These are phyloP conservation scores for Phylloporus rhodoxanthus DNA, from an alignment of 768 basidiomycete genomes.

Conservation along the genomic window DNA sequence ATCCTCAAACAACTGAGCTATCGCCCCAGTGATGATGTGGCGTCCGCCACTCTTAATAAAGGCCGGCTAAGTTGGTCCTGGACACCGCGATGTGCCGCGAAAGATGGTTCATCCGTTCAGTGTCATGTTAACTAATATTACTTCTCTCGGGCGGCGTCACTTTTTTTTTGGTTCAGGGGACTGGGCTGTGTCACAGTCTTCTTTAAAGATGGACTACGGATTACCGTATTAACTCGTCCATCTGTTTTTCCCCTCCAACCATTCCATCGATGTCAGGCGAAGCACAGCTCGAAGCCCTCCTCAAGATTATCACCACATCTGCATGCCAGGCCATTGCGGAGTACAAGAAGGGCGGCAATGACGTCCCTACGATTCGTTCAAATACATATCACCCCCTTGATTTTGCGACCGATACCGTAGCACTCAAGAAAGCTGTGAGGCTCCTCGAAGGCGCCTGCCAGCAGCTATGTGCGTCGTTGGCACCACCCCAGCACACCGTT, in stretches of 20 bases:
- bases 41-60: too few relatives aligned
- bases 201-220: neutral
- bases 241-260: neutral
- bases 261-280: neutral
- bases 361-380: conserved; percentile 23
- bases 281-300: neutral
- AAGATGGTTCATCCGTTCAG: too few relatives aligned
- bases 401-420: conserved; percentile 13
- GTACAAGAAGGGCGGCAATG: conserved; percentile 20
- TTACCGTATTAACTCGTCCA: neutral
- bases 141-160: too few relatives aligned
- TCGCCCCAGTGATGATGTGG: too few relatives aligned
- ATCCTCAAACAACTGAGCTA: too few relatives aligned
- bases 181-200: neutral
- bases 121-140: too few relatives aligned
- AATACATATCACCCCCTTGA: conserved; percentile 21
- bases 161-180: neutral
- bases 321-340: conserved; percentile 6
- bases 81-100: too few relatives aligned
- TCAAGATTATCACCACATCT: neutral
- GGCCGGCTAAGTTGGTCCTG: too few relatives aligned
- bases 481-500: conserved; percentile 26
- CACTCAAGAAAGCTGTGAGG: conserved; percentile 18
- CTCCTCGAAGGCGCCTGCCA: neutral
- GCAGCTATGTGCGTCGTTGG: conserved; percentile 22